Evolutionary conservation across 2,329 filamentous ascomycete genomes (phyloP).

Genomic region (Colletotrichum lupini): DNA sequence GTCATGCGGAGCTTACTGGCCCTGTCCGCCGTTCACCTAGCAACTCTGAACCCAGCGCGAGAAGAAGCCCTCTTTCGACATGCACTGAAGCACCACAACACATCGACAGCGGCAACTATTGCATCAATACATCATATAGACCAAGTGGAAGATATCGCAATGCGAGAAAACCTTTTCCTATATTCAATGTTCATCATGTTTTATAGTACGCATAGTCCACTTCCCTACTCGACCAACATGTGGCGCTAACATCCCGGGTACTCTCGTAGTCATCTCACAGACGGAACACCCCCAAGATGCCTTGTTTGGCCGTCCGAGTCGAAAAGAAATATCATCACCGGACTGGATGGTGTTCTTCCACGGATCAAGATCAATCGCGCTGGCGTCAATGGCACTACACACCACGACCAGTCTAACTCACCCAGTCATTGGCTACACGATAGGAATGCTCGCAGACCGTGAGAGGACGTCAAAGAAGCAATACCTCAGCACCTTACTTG

Average conservation of each 20-base stretch:
- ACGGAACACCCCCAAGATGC: neutral
- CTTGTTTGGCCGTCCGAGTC: neutral
- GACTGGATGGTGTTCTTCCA: constrained; percentile 8
- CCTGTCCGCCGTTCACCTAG: constrained; percentile 60
- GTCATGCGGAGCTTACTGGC: constrained; percentile 61
- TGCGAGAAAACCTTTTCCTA: neutral
- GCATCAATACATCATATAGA: neutral
- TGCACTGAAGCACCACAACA: constrained; percentile 4
- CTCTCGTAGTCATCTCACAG: constrained; percentile 2
- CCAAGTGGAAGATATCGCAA: neutral
- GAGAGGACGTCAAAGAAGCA: neutral
- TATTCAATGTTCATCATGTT: constrained; percentile 9
- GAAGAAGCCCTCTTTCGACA: neutral
- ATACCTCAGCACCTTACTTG: neutral
- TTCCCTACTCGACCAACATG: no score
- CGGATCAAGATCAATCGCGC: neutral
- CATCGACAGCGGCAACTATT: neutral
- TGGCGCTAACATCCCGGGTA: no score
- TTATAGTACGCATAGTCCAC: neutral
- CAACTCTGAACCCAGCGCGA: constrained; percentile 40
- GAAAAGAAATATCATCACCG: neutral
- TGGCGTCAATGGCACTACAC: neutral
- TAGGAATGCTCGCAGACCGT: neutral
- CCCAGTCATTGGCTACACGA: neutral
- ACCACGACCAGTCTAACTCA: neutral